phyloP scores from a whole-genome alignment of 306 rosid genomes.

The peach (Prunus persica) region DNA sequence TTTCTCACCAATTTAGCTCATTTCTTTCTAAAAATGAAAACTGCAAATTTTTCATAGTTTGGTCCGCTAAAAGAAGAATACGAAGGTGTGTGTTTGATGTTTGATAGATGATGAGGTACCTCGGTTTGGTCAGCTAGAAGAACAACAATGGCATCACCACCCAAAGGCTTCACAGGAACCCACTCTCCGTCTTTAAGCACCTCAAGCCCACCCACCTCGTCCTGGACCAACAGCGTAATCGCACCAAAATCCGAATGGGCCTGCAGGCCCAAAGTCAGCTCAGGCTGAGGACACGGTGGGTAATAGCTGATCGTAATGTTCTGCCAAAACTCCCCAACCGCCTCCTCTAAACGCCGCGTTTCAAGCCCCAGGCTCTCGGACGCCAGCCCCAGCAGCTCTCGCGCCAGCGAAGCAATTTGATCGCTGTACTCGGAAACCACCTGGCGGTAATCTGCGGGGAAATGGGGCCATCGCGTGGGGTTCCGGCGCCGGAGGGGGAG shows the following conservation, averaged over 20 bases:
- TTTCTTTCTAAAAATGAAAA: background rate
- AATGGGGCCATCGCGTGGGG: constrained; percentile 70
- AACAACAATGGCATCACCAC: constrained; percentile 68
- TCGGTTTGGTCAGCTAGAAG: constrained; percentile 84
- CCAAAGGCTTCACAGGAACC: constrained; percentile 61
- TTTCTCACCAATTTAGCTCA: background rate
- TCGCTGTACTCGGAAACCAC: constrained; percentile 47
- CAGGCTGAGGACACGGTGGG: constrained; percentile 88
- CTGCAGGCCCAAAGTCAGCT: constrained; percentile 83
- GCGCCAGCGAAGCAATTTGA: constrained; percentile 51
- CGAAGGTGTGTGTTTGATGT: background rate
- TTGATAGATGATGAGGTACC: constrained; percentile 38
- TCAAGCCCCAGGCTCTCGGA: constrained; percentile 70
- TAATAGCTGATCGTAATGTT: constrained; percentile 84
- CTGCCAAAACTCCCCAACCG: constrained; percentile 68
- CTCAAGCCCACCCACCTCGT: constrained; percentile 85
- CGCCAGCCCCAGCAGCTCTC: constrained; percentile 52
- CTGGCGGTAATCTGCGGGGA: constrained; percentile 51
- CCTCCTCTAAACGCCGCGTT: constrained; percentile 58
- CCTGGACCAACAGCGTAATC: constrained; percentile 76
- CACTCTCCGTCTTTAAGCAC: constrained; percentile 52
- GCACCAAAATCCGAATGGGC: constrained; percentile 87
- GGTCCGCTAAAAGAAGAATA: background rate
- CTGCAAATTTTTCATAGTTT: background rate
- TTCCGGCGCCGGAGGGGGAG: constrained; percentile 77